phyloP scores from a whole-genome alignment of 805 yeast genomes.

The Kodamaea laetipori region DNA sequence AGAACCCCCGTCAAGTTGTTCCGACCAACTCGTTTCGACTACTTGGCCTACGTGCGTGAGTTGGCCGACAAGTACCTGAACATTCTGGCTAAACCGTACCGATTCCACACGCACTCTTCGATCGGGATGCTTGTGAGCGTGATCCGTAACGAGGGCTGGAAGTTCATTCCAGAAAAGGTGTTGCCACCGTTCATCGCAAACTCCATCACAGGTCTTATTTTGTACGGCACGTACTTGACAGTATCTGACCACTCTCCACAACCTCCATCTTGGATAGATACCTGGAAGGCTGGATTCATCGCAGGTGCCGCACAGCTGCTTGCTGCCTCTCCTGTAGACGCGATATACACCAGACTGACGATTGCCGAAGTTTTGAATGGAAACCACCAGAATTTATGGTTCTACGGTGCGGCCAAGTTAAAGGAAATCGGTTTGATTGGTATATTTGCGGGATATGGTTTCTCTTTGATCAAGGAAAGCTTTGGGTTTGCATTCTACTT shows the following conservation, averaged over 20 bases:
- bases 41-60: slow-evolving; percentile 67
- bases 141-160: slow-evolving; percentile 78
- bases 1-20: slow-evolving; percentile 84
- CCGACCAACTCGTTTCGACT: slow-evolving; percentile 88
- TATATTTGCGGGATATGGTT: slow-evolving; percentile 86
- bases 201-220: slow-evolving; percentile 82
- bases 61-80: slow-evolving; percentile 48
- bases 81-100: slow-evolving; percentile 50
- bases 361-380: slow-evolving; percentile 73
- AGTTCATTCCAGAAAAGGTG: slow-evolving; percentile 78
- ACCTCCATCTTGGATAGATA: slow-evolving; percentile 46
- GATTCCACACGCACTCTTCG: slow-evolving; percentile 71
- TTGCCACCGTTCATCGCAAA: slow-evolving; percentile 88
- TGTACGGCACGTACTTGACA: slow-evolving; percentile 79
- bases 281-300: slow-evolving; percentile 76
- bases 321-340: slow-evolving; percentile 93
- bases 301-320: slow-evolving; percentile 90
- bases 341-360: slow-evolving; percentile 78
- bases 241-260: slow-evolving; percentile 38
- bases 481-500: slow-evolving; percentile 86
- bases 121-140: slow-evolving; percentile 74
- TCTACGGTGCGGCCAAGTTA: slow-evolving; percentile 68
- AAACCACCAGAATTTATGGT: slow-evolving; percentile 71
- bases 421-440: slow-evolving; percentile 77
- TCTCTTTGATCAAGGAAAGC: slow-evolving; percentile 75